Percentiles rank a stretch among this genome's conserved stretches.
Evolutionary conservation across 805 yeast species (phyloP).

Genomic region (Wickerhamomyces sydowiorum): DNA sequence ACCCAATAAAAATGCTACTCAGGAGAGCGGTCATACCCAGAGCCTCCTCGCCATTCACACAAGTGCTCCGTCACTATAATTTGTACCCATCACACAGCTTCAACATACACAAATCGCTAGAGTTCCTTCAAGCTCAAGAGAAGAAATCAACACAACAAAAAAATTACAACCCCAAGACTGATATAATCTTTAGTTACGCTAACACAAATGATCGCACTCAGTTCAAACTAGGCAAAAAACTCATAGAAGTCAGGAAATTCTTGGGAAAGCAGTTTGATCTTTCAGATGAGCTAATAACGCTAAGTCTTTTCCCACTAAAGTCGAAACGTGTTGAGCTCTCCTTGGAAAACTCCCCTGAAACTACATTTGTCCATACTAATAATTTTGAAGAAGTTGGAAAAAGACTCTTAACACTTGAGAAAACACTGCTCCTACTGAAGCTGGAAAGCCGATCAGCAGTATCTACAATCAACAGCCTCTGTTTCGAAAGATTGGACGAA

Average conservation of each 20-base stretch:
- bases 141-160: not conserved
- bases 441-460: not conserved
- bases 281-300: not conserved
- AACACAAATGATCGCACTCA: not conserved
- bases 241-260: not conserved
- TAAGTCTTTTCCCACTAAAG: not conserved
- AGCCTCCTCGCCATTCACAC: not conserved
- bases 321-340: not conserved
- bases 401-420: not conserved
- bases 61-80: not conserved
- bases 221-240: not conserved
- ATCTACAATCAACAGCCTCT: not conserved
- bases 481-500: not conserved
- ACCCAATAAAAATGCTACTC: too few species aligned
- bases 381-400: not conserved
- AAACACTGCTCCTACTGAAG: not conserved
- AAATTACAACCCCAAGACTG: not conserved
- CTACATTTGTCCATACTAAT: not conserved
- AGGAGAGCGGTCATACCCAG: not conserved
- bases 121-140: not conserved
- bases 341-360: not conserved
- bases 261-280: not conserved
- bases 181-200: not conserved
- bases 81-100: not conserved
- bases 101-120: not conserved